Conservation (phyloP, 768 basidiomycete genomes). For the Clitopilus passeckerianus region DNA sequence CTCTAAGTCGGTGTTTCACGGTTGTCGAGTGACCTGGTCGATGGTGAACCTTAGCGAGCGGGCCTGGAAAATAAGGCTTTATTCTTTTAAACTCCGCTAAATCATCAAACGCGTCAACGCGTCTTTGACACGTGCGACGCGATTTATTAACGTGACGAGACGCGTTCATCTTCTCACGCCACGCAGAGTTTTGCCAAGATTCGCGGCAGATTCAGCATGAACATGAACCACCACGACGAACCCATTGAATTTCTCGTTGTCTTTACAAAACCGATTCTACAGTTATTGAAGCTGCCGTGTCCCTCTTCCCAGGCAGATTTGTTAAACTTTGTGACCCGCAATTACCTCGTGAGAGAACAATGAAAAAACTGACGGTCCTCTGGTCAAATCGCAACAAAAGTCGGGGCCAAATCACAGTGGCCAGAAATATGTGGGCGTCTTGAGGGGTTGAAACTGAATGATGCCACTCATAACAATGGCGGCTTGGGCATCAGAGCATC, state of each 20-base stretch:
- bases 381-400: too few relatives aligned
- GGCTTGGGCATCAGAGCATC: neutral
- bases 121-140: slow-evolving; percentile 27
- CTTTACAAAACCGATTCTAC: too few relatives aligned
- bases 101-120: slow-evolving; percentile 33
- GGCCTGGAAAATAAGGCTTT: slow-evolving; percentile 15
- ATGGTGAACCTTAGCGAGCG: slow-evolving; percentile 14
- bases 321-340: too few relatives aligned
- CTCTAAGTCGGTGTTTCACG: slow-evolving; percentile 9
- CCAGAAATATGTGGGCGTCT: too few relatives aligned
- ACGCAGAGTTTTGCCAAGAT: too few relatives aligned
- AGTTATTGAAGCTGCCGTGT: too few relatives aligned
- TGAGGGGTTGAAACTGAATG: too few relatives aligned
- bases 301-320: too few relatives aligned
- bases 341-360: too few relatives aligned
- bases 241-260: too few relatives aligned
- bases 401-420: too few relatives aligned
- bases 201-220: neutral
- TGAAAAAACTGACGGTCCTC: too few relatives aligned
- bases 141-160: slow-evolving; percentile 11
- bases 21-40: slow-evolving; percentile 17
- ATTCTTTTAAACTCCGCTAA: slow-evolving; percentile 31
- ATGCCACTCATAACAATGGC: neutral
- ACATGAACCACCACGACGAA: neutral
- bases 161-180: slow-evolving; percentile 2